phyloP scores from a whole-genome alignment of 2,329 filamentous ascomycete species.

The Scedosporium dehoogii region DNA sequence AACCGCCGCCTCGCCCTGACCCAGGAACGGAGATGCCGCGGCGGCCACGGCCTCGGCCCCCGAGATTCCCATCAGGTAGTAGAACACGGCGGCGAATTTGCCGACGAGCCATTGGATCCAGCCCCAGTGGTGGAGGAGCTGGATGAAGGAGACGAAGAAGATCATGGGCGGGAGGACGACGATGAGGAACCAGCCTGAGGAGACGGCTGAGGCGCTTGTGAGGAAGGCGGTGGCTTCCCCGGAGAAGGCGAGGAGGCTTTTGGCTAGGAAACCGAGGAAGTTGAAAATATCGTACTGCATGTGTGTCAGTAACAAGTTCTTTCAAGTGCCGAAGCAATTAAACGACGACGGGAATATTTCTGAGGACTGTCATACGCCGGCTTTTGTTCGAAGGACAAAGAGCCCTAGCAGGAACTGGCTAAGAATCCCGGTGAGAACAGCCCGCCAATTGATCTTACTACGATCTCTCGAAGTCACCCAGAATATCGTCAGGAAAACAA shows the following conservation, averaged over 20 bases:
- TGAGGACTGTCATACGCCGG: background rate
- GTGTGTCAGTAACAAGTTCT: background rate
- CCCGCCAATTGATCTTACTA: background rate
- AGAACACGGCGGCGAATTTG: constrained; percentile 68
- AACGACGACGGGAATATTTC: background rate
- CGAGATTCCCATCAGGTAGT: constrained; percentile 64
- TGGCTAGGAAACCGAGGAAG: constrained; percentile 57
- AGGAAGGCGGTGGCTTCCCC: constrained; percentile 54
- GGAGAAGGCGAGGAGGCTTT: constrained; percentile 55
- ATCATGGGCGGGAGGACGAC: constrained; percentile 62
- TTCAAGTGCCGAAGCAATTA: too few species aligned
- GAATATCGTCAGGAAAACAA: background rate
- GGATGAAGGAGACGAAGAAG: constrained; percentile 67
- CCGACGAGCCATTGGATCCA: constrained; percentile 64
- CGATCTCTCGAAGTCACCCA: background rate
- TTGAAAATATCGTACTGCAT: constrained; percentile 55
- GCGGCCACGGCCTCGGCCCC: constrained; percentile 68
- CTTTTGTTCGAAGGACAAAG: background rate
- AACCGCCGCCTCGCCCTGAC: constrained; percentile 72
- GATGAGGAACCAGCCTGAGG: constrained; percentile 50
- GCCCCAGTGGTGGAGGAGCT: constrained; percentile 59
- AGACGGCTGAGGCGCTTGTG: constrained; percentile 33
- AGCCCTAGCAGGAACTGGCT: background rate
- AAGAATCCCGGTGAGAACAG: background rate
- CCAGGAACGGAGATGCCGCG: constrained; percentile 66